Conservation (phyloP, 768 basidiomycete species). For the Tulasnella sp. region DNA sequence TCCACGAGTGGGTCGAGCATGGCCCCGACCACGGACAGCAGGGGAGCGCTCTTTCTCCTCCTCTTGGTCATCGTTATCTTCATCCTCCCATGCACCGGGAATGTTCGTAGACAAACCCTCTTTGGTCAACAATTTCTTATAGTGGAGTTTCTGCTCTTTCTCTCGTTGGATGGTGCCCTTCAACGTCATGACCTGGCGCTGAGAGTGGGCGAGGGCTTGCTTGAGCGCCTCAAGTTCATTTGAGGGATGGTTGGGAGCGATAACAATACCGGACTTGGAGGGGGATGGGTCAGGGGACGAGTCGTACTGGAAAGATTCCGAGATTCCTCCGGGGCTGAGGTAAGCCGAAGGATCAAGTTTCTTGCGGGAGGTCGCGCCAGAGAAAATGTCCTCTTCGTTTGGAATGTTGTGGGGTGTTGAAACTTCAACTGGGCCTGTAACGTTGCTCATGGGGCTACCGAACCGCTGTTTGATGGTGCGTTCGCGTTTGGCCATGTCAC, state of each 20-base stretch:
- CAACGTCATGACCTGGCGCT: slow-evolving; percentile 71
- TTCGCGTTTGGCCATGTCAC: slow-evolving; percentile 50
- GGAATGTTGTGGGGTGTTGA: slow-evolving; percentile 26
- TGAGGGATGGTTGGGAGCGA: slow-evolving; percentile 49
- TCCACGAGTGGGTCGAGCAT: slow-evolving; percentile 33
- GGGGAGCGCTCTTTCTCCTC: slow-evolving; percentile 30
- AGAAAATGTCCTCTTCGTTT: slow-evolving; percentile 51
- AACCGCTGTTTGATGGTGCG: slow-evolving; percentile 20
- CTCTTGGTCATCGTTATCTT: slow-evolving; percentile 31
- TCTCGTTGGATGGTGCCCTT: slow-evolving; percentile 69
- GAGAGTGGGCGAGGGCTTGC: slow-evolving; percentile 72
- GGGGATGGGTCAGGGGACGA: slow-evolving; percentile 20
- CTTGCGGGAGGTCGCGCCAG: slow-evolving; percentile 12
- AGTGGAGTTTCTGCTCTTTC: slow-evolving; percentile 68
- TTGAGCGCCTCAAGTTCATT: slow-evolving; percentile 74
- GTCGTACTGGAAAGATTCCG: slow-evolving; percentile 4
- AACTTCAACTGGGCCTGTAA: slow-evolving; percentile 28
- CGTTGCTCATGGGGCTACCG: background rate
- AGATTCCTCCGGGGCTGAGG: slow-evolving; percentile 1
- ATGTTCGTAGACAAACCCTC: slow-evolving; percentile 31
- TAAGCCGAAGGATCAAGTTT: slow-evolving; percentile 36
- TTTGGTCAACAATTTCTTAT: slow-evolving; percentile 41
- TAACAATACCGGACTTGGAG: slow-evolving; percentile 7
- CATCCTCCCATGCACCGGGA: slow-evolving; percentile 34
- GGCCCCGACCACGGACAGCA: slow-evolving; percentile 31